Percentiles rank a stretch among this genome's conserved stretches.
Conservation (phyloP, 176 grass and related monocot species). For the Carex scoparia region DNA sequence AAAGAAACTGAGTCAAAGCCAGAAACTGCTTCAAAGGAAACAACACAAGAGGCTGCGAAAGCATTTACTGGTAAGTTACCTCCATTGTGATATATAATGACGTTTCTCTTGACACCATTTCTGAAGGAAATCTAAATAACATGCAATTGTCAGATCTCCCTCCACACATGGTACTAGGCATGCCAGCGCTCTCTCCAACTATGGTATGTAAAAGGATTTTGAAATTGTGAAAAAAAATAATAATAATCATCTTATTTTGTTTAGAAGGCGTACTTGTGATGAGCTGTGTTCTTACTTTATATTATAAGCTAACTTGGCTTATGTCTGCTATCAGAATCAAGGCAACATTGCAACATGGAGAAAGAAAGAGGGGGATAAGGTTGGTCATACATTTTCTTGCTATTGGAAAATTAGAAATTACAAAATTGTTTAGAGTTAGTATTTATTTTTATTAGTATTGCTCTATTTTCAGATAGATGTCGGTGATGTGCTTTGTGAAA, state of each 20-base stretch:
- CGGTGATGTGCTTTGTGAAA: conserved; percentile 94
- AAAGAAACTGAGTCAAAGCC: conserved; percentile 53
- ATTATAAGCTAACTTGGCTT: conserved; percentile 6
- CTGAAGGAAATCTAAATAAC: neutral
- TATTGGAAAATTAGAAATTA: conserved; percentile 4
- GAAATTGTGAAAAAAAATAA: neutral
- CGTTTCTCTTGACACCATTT: neutral
- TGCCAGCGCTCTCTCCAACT: conserved; percentile 91
- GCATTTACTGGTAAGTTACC: conserved; percentile 9
- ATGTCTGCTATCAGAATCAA: conserved; percentile 68
- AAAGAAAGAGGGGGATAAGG: conserved; percentile 98
- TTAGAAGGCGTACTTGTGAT: neutral
- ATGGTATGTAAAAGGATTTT: conserved; percentile 40
- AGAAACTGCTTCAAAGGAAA: conserved; percentile 40
- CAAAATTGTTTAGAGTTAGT: neutral
- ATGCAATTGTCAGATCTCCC: conserved; percentile 50
- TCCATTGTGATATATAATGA: neutral
- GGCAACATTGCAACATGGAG: conserved; percentile 93
- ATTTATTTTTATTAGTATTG: neutral
- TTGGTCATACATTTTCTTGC: conserved; percentile 18
- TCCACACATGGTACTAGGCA: conserved; percentile 70
- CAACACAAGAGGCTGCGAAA: conserved; percentile 16
- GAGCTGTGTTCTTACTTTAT: neutral
- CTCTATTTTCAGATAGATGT: conserved; percentile 71
- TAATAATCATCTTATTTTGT: conserved; percentile 15